phyloP scores from a whole-genome alignment of 345 rosid genomes.

The Salix arbutifolia region DNA sequence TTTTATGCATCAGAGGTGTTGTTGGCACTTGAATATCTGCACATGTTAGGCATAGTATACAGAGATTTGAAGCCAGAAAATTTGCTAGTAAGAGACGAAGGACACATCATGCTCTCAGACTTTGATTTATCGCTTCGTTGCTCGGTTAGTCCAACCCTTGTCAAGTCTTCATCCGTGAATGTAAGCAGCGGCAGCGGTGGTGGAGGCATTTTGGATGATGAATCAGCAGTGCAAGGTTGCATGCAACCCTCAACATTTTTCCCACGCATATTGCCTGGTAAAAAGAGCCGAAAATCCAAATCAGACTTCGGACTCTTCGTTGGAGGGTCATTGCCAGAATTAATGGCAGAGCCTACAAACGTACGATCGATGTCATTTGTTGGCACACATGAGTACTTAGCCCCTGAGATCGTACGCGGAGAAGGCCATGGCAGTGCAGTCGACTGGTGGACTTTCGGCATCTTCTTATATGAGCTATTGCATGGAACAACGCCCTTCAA shows the following conservation, averaged over 20 bases:
- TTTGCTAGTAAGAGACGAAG: constrained; percentile 76
- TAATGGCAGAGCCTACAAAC: constrained; percentile 93
- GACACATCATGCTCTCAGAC: constrained; percentile 92
- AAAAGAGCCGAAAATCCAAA: constrained; percentile 78
- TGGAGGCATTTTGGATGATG: constrained; percentile 56
- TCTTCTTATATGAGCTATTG: constrained; percentile 76
- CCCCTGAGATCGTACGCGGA: constrained; percentile 89
- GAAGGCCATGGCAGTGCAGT: constrained; percentile 97
- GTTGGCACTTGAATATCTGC: constrained; percentile 82
- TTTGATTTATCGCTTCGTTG: constrained; percentile 87
- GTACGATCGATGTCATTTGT: constrained; percentile 92
- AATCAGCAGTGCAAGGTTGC: constrained; percentile 54
- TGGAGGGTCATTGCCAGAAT: constrained; percentile 67
- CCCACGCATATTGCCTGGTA: constrained; percentile 70
- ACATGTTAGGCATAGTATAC: constrained; percentile 92
- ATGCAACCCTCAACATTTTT: constrained; percentile 71
- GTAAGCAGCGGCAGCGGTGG: constrained; percentile 22
- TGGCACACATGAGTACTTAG: constrained; percentile 87
- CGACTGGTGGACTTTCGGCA: constrained; percentile 95
- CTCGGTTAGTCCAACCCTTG: constrained; percentile 77
- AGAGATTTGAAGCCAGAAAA: constrained; percentile 91
- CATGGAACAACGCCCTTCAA: constrained; percentile 88
- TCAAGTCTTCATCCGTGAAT: constrained; percentile 71
- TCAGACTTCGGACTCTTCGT: constrained; percentile 66
- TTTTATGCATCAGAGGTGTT: constrained; percentile 87